Evolutionary conservation across 768 basidiomycete genomes (phyloP), one percentile per base, ranked within the genome.

Genomic region (Hericium erinaceus): DNA sequence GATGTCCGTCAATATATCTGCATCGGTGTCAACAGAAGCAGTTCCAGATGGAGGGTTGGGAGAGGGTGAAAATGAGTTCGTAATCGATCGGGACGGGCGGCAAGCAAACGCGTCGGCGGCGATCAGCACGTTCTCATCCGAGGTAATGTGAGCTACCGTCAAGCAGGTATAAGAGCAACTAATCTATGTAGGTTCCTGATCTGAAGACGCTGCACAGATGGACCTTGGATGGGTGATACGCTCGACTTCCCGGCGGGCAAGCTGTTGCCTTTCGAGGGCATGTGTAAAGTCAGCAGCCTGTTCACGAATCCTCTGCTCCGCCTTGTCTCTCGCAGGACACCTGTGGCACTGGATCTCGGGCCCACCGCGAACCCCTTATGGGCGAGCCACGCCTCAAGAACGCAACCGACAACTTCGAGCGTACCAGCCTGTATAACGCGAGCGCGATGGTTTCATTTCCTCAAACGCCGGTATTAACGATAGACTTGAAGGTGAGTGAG

Each of bases 381-480:
- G 6, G 87, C 87, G 28, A 97, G 71, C 92, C 94, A 98, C 13
- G 91, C 89, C 73, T 95, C 93, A 20, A 98, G 78, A 22, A 98
- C 89, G 61, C 91, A 92, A 5, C 92, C 93, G 1, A 97, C 94
- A 4, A 97, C 90, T 62, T 95, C 91, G 26, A 98, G 76, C 0
- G 92, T 92, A 15, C 95, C 94, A 0, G 94, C 93, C 71, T 97
- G 92, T 4, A 98, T 95, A n/a, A 98, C 93, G 10, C 94, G 80
- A 62, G 87, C 87, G 48, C 95, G 76, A 98, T 95, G 18, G 84
- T 82, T 70, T 98, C 94, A 57, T 83, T 88, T n/a, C 95, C 95
- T 33, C 95, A 77, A 0, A 98, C 95, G 40, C 95, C 95, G 65
- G 98, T 92, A 70, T 99, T 98, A 60, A 95, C 94, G 48, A 98